phyloP scores from a whole-genome alignment of 1,139 yeast genomes.

The Hanseniaspora gamundiae region DNA sequence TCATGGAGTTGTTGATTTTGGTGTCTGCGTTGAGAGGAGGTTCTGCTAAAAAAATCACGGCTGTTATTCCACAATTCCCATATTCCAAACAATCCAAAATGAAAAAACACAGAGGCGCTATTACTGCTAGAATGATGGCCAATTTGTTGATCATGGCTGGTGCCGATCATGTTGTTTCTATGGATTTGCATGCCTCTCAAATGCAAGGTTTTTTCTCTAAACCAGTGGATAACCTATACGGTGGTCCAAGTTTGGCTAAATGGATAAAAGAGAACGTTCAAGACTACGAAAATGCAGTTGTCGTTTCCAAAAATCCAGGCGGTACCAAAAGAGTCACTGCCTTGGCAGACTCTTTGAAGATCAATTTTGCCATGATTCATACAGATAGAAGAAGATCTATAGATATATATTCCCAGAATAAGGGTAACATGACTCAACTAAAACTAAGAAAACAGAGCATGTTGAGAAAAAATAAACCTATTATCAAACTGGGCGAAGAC shows the following conservation, averaged over 20 bases:
- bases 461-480: conserved; percentile 25
- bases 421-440: conserved; percentile 19
- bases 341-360: conserved; percentile 86
- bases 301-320: conserved; percentile 94
- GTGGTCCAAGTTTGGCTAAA: conserved; percentile 91
- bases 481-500: conserved; percentile 31
- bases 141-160: conserved; percentile 95
- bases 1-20: conserved; percentile 88
- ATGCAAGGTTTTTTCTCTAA: conserved; percentile 98
- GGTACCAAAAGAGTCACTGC: conserved; percentile 98
- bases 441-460: conserved; percentile 29
- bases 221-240: conserved; percentile 92
- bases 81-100: conserved; percentile 94
- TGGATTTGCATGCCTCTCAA: conserved; percentile 97
- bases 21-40: conserved; percentile 97
- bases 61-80: conserved; percentile 95
- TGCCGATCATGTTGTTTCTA: conserved; percentile 95
- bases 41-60: conserved; percentile 91
- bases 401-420: conserved; percentile 43
- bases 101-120: conserved; percentile 98
- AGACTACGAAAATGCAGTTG: conserved; percentile 72
- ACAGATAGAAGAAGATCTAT: conserved; percentile 90
- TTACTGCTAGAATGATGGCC: conserved; percentile 98
- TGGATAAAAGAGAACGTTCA: conserved; percentile 91
- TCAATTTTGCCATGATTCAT: conserved; percentile 97